Evolutionary conservation across 2,329 filamentous ascomycete species (phyloP), one percentile per base, ranked within the genome.

Genomic region (Fusarium sp.): DNA sequence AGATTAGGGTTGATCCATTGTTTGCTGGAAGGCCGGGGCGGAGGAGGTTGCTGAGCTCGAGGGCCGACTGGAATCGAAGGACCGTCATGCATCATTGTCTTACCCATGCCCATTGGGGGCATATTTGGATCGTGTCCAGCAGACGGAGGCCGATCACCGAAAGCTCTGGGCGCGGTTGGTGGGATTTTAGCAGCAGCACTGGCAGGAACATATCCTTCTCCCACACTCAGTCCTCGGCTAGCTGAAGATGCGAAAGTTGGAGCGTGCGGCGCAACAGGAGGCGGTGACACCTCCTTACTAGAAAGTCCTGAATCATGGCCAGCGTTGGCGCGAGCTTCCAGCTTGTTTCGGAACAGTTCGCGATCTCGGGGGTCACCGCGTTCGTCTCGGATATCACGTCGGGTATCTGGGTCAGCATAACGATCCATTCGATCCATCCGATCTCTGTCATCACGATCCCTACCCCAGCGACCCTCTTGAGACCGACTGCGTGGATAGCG

Each of bases 401-500:
- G 79, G 14, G 66, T 41, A 45, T 83, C 82, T 23, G 74, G 68
- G 42, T 83, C 83, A 27, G 76, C 78, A 51, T 81, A 83, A 61
- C 82, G 75, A 56, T 84, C 83, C 43, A 78, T 78, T 58, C 82
- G 74, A 48, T 84, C 83, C 42, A 78, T 78, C 30, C 80, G 76
- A 30, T 88, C 86, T 41, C 87, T 85, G 13, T 88, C 86, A 64
- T 88, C 86, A 51, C 86, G 82, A 9, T 88, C 87, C 48, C 87
- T 83, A 21, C 77, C 81, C 84, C 86, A 88, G 34, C 87, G 86
- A 59, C 89, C 87, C 74, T 90, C 88, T 74, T 90, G 87, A 68
- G 90, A 91, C 67, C 90, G 86, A 73, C 88, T 90, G 73, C 91
- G 84, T 20, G 86, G 86, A 57, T 92, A 91, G 14, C 87, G 85